Conservation (phyloP, 2,329 filamentous ascomycete genomes). For the Basipetospora chlamydospora region DNA sequence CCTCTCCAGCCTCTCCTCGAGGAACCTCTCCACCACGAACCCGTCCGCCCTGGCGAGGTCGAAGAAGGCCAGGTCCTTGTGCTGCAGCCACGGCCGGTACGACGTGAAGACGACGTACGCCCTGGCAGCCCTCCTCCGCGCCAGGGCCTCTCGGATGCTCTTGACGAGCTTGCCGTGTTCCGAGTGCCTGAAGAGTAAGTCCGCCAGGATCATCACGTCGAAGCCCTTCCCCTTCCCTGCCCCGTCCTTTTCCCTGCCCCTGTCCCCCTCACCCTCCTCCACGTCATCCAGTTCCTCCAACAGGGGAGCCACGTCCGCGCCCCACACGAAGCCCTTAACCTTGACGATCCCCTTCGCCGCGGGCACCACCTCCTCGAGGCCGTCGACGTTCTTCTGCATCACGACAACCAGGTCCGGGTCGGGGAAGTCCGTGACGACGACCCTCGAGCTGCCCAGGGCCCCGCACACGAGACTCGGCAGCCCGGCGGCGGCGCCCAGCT, state of each 20-base stretch:
- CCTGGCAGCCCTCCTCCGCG: slow-evolving; percentile 34
- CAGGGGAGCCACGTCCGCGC: slow-evolving; percentile 45
- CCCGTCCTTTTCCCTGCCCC: slow-evolving; percentile 36
- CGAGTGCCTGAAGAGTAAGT: slow-evolving; percentile 80
- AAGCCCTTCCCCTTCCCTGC: slow-evolving; percentile 32
- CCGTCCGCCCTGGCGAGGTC: slow-evolving; percentile 53
- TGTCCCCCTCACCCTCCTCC: too few relatives aligned
- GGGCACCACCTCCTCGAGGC: slow-evolving; percentile 27
- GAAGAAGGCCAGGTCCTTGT: slow-evolving; percentile 80
- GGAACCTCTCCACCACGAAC: slow-evolving; percentile 63
- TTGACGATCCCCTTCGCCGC: slow-evolving; percentile 25
- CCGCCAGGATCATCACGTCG: slow-evolving; percentile 73
- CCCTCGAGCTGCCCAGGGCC: slow-evolving; percentile 51
- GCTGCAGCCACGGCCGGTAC: slow-evolving; percentile 78
- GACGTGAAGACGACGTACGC: slow-evolving; percentile 90
- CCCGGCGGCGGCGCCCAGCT: slow-evolving; percentile 79
- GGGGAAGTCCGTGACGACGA: slow-evolving; percentile 80
- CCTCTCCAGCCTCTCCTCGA: slow-evolving; percentile 70
- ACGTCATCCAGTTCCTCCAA: slow-evolving; percentile 44
- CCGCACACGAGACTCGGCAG: slow-evolving; percentile 69
- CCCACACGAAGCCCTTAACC: slow-evolving; percentile 73
- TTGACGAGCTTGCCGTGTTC: slow-evolving; percentile 68
- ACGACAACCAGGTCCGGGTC: slow-evolving; percentile 72
- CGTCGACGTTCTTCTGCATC: slow-evolving; percentile 59
- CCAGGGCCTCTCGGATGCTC: slow-evolving; percentile 55